A percentile compares a stretch with the other conserved stretches of the same genome.
phyloP scores from a whole-genome alignment of 805 yeast genomes.

The Hanseniaspora meyeri region DNA sequence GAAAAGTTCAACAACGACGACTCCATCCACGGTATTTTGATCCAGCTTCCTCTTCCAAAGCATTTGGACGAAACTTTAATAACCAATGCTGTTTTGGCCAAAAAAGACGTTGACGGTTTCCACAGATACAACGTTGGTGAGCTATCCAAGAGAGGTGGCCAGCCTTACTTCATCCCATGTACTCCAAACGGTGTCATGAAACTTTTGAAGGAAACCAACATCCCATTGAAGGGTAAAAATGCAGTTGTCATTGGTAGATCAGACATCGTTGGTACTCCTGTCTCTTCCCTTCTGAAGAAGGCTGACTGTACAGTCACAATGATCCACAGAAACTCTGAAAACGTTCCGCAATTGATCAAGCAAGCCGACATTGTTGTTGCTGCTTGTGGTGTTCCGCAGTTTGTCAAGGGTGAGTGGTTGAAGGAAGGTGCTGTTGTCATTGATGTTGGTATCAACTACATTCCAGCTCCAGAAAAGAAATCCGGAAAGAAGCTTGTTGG shows the following conservation, averaged over 20 bases:
- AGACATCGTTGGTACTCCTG: constrained; percentile 76
- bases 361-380: constrained; percentile 72
- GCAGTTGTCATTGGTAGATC: constrained; percentile 82
- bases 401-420: constrained; percentile 76
- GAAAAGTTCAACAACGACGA: constrained; percentile 45
- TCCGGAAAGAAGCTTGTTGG: constrained; percentile 84
- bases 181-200: constrained; percentile 73
- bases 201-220: constrained; percentile 45
- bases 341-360: constrained; percentile 39
- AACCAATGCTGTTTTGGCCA: constrained; percentile 52
- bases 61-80: constrained; percentile 56
- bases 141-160: constrained; percentile 58
- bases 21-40: constrained; percentile 56
- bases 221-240: constrained; percentile 47
- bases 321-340: constrained; percentile 55
- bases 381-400: constrained; percentile 80
- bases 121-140: constrained; percentile 70
- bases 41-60: constrained; percentile 65
- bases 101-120: constrained; percentile 76
- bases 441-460: constrained; percentile 91
- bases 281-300: constrained; percentile 55
- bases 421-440: constrained; percentile 75
- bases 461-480: constrained; percentile 60
- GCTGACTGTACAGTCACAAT: constrained; percentile 66
- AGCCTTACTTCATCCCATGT: constrained; percentile 64